Base-by-base conservation (phyloP, 2,329 filamentous ascomycete genomes). In the Madurella mycetomatis region DNA sequence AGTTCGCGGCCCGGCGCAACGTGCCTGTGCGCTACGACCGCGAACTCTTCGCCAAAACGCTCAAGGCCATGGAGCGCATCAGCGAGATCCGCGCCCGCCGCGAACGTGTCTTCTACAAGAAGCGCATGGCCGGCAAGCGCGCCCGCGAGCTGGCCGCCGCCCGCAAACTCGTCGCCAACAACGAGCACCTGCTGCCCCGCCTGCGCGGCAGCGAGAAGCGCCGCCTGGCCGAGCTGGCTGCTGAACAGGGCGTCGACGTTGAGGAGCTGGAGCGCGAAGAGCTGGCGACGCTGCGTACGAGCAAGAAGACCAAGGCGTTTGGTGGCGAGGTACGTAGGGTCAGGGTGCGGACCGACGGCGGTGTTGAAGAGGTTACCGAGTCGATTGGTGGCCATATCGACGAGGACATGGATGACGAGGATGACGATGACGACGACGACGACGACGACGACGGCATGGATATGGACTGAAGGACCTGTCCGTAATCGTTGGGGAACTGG, bases 11-110 rank as follows among this genome's bases (percentile, higher is more conserved):
- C 63, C 88, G 90, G 69, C 88, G 94, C 78, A 96, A 99, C 79
- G 84, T 95, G 32, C 94, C 94, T 62, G 84, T 95, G 58, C 90
- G 92, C 69, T 99, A 99, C 84, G 90, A 96, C 82, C 87, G 94
- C 72, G 90, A 95, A 65, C 84, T 96, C 61, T 85, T 96, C 60
- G 81, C 83, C 64, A 90, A 88, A 67, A 97, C 94, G 15, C 80
- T 97, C 72, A 84, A 88, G 69, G 92, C 92, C 63, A 99, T 99
- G 91, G 81, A 90, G 74, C 83, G 92, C 60, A 86, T 97, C 65
- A 79, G 83, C 66, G 92, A 96, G 78, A 92, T 97, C 73, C 81
- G 91, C 51, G 73, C 83, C 55, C 83, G 85, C 69, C 83, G 94
- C 69, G 92, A 97, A 80, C 83, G 90, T 64, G 87, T 87, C 62